phyloP scores from a whole-genome alignment of 345 rosid genomes.

The Rhizophora apiculata region DNA sequence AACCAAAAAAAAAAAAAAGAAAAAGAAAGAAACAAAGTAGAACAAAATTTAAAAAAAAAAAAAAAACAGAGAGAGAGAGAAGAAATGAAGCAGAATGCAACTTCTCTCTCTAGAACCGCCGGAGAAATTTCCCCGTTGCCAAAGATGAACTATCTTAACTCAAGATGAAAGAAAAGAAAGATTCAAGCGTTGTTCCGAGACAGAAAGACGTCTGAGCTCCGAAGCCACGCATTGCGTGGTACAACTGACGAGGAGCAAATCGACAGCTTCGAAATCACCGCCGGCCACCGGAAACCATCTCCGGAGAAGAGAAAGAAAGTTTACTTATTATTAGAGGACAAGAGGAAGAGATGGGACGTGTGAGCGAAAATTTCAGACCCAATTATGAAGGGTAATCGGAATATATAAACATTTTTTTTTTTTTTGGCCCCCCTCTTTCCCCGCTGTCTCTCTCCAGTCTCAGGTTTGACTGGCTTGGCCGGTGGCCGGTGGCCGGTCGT shows the following conservation, averaged over 20 bases:
- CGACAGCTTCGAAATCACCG: conserved; percentile 26
- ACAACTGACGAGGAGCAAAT: conserved; percentile 2
- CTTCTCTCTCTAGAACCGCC: background rate
- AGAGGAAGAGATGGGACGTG: conserved; percentile 32
- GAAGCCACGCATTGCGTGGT: background rate
- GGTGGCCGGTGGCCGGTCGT: conserved; percentile 18
- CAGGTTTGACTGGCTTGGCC: conserved; percentile 22
- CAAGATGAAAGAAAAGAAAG: background rate
- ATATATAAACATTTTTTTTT: conserved; percentile 41
- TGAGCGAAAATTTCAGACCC: conserved; percentile 42
- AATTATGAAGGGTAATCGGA: conserved; percentile 26
- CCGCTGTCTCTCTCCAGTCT: background rate
- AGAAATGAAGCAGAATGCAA: background rate
- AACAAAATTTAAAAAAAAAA: background rate
- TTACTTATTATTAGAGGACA: background rate
- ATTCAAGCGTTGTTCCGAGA: background rate
- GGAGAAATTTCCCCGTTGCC: conserved; percentile 3
- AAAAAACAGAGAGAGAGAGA: conserved; percentile 9
- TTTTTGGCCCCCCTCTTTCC: background rate
- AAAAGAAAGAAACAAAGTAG: background rate
- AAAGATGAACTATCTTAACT: background rate
- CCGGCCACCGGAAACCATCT: conserved; percentile 23
- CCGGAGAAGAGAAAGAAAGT: background rate
- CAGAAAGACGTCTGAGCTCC: background rate
- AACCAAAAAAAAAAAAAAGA: background rate